These are phyloP conservation scores for Asterophora parasitica DNA, from an alignment of 768 basidiomycete genomes.

Conservation along the genomic window DNA sequence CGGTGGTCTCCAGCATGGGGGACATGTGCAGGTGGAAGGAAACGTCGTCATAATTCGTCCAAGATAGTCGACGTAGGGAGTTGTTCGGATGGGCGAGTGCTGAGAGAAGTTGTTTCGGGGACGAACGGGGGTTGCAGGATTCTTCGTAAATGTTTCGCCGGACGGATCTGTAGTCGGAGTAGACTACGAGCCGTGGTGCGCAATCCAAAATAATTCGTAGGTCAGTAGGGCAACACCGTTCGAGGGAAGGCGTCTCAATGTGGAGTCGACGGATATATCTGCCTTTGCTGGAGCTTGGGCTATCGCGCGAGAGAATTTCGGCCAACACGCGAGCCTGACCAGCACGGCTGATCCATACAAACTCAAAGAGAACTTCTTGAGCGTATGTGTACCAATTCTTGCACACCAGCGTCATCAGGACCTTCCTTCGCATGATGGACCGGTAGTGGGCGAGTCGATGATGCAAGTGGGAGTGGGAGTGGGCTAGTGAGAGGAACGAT, in stretches of 20 bases:
- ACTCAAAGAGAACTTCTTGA: slow-evolving; percentile 59
- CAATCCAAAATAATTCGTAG: slow-evolving; percentile 66
- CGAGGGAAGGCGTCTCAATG: slow-evolving; percentile 63
- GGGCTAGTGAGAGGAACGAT: slow-evolving; percentile 52
- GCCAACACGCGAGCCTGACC: slow-evolving; percentile 44
- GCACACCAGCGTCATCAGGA: slow-evolving; percentile 48
- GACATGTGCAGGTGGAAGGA: slow-evolving; percentile 51
- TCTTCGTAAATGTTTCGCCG: slow-evolving; percentile 48
- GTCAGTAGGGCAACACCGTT: slow-evolving; percentile 61
- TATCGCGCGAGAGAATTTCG: slow-evolving; percentile 30
- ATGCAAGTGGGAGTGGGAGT: slow-evolving; percentile 29
- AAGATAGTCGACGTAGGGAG: slow-evolving; percentile 53
- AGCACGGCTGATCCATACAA: slow-evolving; percentile 62
- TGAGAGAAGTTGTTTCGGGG: slow-evolving; percentile 54
- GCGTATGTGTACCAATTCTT: slow-evolving; percentile 49
- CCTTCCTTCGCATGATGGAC: slow-evolving; percentile 43
- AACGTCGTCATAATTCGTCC: slow-evolving; percentile 70
- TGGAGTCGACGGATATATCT: slow-evolving; percentile 58
- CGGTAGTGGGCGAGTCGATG: slow-evolving; percentile 41
- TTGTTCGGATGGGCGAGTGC: slow-evolving; percentile 52
- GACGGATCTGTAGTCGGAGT: slow-evolving; percentile 61
- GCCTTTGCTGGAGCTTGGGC: slow-evolving; percentile 28
- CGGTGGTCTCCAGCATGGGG: slow-evolving; percentile 47
- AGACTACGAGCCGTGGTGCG: slow-evolving; percentile 53
- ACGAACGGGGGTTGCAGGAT: slow-evolving; percentile 38